Percentiles rank a stretch among this genome's conserved stretches.
These are phyloP conservation scores for Pseudoturritis turrita DNA, from an alignment of 345 rosid genomes.

Conservation along the genomic window DNA sequence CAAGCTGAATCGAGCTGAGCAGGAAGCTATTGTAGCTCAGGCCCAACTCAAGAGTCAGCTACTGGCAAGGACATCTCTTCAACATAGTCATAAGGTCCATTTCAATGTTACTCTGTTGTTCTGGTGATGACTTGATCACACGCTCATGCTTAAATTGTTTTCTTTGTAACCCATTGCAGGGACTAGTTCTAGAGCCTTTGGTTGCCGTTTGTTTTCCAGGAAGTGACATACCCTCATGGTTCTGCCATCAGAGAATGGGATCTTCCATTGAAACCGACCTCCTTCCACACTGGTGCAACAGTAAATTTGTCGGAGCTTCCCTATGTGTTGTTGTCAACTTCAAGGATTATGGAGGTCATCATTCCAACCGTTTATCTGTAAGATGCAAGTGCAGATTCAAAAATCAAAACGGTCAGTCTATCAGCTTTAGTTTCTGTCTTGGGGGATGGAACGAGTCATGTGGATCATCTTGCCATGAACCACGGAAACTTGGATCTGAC, in stretches of 20 bases:
- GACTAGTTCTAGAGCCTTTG: conserved; percentile 16
- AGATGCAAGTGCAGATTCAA: conserved; percentile 16
- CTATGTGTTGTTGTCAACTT: conserved; percentile 13
- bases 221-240: conserved; percentile 22
- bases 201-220: conserved; percentile 25
- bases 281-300: conserved; percentile 21
- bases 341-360: background rate
- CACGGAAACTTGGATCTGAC: conserved; percentile 19
- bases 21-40: conserved; percentile 19
- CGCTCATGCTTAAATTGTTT: background rate
- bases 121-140: background rate
- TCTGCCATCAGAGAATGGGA: conserved; percentile 18
- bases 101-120: background rate
- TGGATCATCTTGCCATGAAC: conserved; percentile 30
- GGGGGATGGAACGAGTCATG: conserved; percentile 29
- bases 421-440: conserved; percentile 18
- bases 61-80: conserved; percentile 20
- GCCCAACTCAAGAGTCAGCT: conserved; percentile 24
- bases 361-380: conserved; percentile 14
- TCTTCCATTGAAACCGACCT: conserved; percentile 18
- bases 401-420: background rate
- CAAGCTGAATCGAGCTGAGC: conserved; percentile 1
- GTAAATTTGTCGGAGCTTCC: conserved; percentile 17
- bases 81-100: conserved; percentile 17
- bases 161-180: conserved; percentile 3